Conservation (phyloP, 192 early-diverging fungal species). For the Podila epicladia region DNA sequence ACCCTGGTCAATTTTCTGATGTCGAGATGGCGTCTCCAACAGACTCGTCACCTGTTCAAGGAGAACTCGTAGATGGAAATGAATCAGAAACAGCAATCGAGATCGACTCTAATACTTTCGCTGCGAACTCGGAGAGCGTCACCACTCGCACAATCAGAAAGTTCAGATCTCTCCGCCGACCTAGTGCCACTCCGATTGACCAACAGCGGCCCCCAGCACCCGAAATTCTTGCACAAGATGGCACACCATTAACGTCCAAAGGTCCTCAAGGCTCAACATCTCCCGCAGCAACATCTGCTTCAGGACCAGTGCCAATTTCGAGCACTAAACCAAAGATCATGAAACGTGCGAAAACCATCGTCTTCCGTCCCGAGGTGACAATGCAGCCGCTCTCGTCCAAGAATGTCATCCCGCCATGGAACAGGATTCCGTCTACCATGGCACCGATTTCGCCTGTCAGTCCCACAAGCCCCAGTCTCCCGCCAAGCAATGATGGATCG, state of each 20-base stretch:
- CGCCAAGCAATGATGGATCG: background rate
- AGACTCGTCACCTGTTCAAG: background rate
- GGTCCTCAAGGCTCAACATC: background rate
- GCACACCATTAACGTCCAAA: too few relatives aligned
- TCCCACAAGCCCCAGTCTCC: constrained; percentile 13
- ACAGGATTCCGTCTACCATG: constrained; percentile 25
- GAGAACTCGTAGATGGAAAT: background rate
- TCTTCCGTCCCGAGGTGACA: constrained; percentile 38
- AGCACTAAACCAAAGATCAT: constrained; percentile 23
- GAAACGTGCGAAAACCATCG: constrained; percentile 41
- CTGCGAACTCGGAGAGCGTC: background rate
- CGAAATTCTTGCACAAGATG: background rate
- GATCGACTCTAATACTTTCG: background rate
- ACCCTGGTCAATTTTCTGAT: background rate
- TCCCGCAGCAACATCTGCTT: background rate
- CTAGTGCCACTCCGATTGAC: background rate
- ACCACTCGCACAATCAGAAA: constrained; percentile 37
- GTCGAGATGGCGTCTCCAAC: constrained; percentile 30
- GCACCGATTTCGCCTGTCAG: constrained; percentile 16
- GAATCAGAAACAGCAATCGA: constrained; percentile 1
- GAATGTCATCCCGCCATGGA: constrained; percentile 47
- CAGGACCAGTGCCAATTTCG: background rate
- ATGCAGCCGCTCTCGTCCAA: constrained; percentile 48
- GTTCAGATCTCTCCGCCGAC: constrained; percentile 42
- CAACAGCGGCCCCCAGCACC: background rate